Base-by-base conservation (phyloP, 768 basidiomycete species). In the Pleurotus citrinopileatus region DNA sequence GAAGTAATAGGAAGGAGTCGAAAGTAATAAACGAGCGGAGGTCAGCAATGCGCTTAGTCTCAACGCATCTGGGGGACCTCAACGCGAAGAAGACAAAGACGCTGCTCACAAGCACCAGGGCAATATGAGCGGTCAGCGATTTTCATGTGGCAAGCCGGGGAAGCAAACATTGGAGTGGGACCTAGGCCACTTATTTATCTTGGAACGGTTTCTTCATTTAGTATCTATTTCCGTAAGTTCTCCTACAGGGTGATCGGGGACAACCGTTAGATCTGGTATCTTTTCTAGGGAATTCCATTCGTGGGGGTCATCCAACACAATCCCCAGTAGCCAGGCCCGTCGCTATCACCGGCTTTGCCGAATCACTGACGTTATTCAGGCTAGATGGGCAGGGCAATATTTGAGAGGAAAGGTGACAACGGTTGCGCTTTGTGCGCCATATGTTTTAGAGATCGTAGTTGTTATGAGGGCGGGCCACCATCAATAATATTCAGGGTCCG, bases 61-160 rank as follows among this genome's bases (percentile, higher is more conserved):
- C 74, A 73, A 67, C 63, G 66, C 76, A 78, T 79, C 67, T 53
- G 52, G 62, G 67, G 69, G 67, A 63, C 63, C 64, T 58, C 54
- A 57, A 54, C 57, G 60, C 59, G 37, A 44, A 56, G 55, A 54
- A 56, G 53, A 58, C 55, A 53, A 55, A 62, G 61, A 65, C 69
- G 51, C 68, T 67, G 57, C 69, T 58, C 23, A 57, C 60, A 56
- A 64, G 62, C 40, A 63, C 63, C 57, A 63, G 55, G 55, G 65
- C 63, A 53, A 53, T 57, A 42, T 45, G 56, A 56, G 62, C 48
- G 54, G 57, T 50, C 52, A 42, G 52, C 56, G 54, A 34, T 46
- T 58, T 53, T 57, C 63, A 66, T 64, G 57, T 57, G 64, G 52
- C 38, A 58, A 40, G 42, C 36, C 59, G 38, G 50, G n/a, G 56